Conservation (phyloP, 2,329 filamentous ascomycete species). For the Penicillium crustosum region DNA sequence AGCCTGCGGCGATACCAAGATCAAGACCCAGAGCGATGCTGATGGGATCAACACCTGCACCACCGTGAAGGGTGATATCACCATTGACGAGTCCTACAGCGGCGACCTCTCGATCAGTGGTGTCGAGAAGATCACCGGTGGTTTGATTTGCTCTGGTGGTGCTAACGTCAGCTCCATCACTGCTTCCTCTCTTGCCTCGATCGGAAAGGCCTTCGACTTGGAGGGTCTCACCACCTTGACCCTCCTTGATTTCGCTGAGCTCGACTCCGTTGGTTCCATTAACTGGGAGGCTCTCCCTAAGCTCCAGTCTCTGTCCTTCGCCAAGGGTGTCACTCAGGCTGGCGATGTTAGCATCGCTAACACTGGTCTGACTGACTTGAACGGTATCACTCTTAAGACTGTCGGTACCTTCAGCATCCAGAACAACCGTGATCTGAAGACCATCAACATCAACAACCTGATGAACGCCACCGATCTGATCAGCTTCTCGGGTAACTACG, state of each 20-base stretch:
- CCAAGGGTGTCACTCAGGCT: slow-evolving; percentile 66
- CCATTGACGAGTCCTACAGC: slow-evolving; percentile 58
- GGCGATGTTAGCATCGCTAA: slow-evolving; percentile 74
- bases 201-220: slow-evolving; percentile 70
- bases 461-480: slow-evolving; percentile 70
- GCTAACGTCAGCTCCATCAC: slow-evolving; percentile 64
- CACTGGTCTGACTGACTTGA: slow-evolving; percentile 75
- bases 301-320: slow-evolving; percentile 61
- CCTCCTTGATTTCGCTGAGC: slow-evolving; percentile 63
- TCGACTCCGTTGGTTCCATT: slow-evolving; percentile 67
- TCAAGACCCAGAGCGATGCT: slow-evolving; percentile 61
- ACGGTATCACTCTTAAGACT: slow-evolving; percentile 76
- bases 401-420: slow-evolving; percentile 75
- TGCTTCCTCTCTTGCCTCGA: slow-evolving; percentile 60
- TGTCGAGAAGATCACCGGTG: slow-evolving; percentile 58
- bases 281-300: slow-evolving; percentile 69
- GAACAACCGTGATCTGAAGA: slow-evolving; percentile 82
- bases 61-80: slow-evolving; percentile 68
- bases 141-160: slow-evolving; percentile 53
- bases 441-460: slow-evolving; percentile 71
- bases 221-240: slow-evolving; percentile 67
- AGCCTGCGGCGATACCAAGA: slow-evolving; percentile 34
- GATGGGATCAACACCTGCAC: slow-evolving; percentile 66
- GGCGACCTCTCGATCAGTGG: slow-evolving; percentile 64
- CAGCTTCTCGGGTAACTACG: slow-evolving; percentile 77